Conservation (phyloP, 208 protist genomes). For the Wallacemonas sp. region DNA sequence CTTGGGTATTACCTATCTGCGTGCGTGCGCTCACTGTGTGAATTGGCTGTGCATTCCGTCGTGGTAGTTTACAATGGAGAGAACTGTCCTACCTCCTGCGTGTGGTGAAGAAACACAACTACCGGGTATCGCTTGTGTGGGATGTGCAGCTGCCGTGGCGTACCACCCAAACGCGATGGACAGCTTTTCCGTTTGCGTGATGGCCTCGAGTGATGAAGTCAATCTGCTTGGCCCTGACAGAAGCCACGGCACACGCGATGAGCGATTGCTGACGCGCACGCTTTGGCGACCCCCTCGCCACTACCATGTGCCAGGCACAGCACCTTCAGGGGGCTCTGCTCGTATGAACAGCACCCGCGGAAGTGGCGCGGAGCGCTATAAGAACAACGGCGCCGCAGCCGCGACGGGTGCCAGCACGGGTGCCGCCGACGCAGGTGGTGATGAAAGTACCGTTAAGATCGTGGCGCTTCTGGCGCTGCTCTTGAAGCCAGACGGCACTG, state of each 20-base stretch:
- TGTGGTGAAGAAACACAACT: conserved; percentile 75
- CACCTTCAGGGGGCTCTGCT: not conserved
- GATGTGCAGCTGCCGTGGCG: conserved; percentile 61
- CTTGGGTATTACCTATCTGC: no score
- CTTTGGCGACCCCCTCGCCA: conserved; percentile 40
- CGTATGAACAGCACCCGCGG: no score
- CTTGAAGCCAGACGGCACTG: not conserved
- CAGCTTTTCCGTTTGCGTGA: conserved; percentile 52
- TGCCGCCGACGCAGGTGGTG: not conserved
- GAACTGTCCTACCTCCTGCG: conserved; percentile 39
- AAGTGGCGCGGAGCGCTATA: no score
- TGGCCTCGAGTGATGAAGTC: conserved; percentile 51
- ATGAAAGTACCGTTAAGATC: conserved; percentile 5
- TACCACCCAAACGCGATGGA: conserved; percentile 18
- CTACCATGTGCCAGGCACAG: not conserved
- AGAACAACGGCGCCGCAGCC: not conserved
- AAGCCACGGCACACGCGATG: conserved; percentile 22
- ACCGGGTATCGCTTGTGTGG: conserved; percentile 59
- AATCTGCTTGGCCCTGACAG: conserved; percentile 67
- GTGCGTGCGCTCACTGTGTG: no score
- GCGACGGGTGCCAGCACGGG: not conserved
- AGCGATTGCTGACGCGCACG: conserved; percentile 39
- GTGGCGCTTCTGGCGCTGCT: conserved; percentile 8
- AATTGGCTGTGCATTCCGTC: no score
- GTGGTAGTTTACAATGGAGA: no score